Base-by-base conservation (phyloP, 306 rosid species). In the Cucumis cinereus region DNA sequence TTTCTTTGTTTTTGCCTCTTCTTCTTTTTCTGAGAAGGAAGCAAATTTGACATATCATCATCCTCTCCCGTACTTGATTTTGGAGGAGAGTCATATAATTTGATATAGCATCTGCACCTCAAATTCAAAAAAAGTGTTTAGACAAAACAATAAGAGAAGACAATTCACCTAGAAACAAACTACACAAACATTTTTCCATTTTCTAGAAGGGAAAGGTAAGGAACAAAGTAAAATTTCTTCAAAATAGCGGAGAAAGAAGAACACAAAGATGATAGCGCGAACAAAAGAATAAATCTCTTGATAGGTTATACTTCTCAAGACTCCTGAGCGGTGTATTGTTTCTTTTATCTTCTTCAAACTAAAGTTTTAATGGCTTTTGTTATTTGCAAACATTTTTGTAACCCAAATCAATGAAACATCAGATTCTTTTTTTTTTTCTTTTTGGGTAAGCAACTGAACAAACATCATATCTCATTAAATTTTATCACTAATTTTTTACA, bases 11-110 rank as follows among this genome's bases (percentile, higher is more conserved):
- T 94, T 86, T 94, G 99, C 87, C 95, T 90, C 95, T 92, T 13
- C 84, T 91, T 94, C 97, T 94, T 94, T 79, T 92, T 92, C 82
- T 94, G 99, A 80, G 99, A 89, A 82, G 99, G 92, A 82, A 45
- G 92, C 93, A 94, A 75, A 79, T 90, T 94, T 45, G 96, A 86
- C 88, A 92, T 84, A 10, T 87, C 87, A 78, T 86, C 91, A 73
- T 92, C 96, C 81, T 92, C 99, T 78, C 88, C 96, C 3, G 89
- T 70, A 26, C 87, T 80, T 57, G 93, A 92, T 83, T 92, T 94
- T 22, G 88, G 63, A 77, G 99, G 99, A 80, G 92, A 85, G 78
- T 94, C 99, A 86, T 89, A 78, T 85, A 94, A 78, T 87, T 87
- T 92, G 79, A 94, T 84, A 80, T 94, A 94, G 87, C 96, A 90